These are phyloP conservation scores for Triticum timopheevii DNA, from an alignment of 176 grass and related monocot genomes.

Conservation along the genomic window DNA sequence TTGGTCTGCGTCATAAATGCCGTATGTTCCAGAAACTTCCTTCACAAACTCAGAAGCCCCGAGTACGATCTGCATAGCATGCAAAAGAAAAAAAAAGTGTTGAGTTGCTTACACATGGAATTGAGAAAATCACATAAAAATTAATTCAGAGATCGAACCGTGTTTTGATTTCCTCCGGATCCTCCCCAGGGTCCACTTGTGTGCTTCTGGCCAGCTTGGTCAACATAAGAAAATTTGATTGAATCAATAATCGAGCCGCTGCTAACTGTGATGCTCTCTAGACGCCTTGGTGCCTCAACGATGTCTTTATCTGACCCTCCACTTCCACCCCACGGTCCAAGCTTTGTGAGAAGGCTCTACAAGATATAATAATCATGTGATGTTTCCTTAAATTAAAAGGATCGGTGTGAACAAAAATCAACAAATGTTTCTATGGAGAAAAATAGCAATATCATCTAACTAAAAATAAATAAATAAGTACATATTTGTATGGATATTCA, in stretches of 20 bases:
- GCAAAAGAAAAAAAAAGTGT: neutral
- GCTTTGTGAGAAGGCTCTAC: neutral
- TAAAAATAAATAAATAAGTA: no score
- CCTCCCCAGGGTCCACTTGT: neutral
- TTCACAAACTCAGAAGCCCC: neutral
- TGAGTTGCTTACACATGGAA: neutral
- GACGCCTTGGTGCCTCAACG: neutral
- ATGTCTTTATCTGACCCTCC: neutral
- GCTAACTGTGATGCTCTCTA: neutral
- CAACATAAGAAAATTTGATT: neutral
- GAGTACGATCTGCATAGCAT: neutral
- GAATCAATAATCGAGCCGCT: neutral
- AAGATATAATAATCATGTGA: neutral
- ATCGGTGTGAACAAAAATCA: no score
- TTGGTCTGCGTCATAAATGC: no score
- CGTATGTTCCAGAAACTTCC: neutral
- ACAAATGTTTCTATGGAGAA: no score
- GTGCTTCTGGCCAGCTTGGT: neutral
- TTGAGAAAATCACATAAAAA: neutral
- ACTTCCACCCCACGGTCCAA: conserved; percentile 2
- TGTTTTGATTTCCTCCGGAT: neutral
- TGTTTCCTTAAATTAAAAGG: no score
- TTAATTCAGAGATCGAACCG: neutral
- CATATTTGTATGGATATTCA: no score
- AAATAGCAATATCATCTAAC: no score